Evolutionary conservation across 352 stramenopile species (phyloP), one percentile per base, ranked within the genome.

Genomic region (Phytophthora europaea): DNA sequence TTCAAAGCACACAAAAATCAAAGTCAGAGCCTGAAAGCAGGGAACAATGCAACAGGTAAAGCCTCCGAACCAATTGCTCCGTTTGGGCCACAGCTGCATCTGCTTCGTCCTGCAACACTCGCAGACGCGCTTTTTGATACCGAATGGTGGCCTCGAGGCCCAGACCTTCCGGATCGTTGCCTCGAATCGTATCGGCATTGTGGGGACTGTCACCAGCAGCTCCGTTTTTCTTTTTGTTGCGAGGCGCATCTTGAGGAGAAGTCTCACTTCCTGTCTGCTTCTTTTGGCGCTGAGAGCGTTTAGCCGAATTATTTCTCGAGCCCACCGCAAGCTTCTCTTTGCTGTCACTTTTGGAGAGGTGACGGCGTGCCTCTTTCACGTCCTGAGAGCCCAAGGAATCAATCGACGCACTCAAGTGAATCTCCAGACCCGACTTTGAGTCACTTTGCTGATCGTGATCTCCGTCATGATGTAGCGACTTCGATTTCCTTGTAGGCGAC

Each of bases 41-140:
- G 2, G 9, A 10, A 23, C 45, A 16, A 9, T 5, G 6, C 45
- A 26, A 4, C 47, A 52, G 6, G 26, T 5, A 5, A 7, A 50
- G 8, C n/a, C 5, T 18, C 8, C 80, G 7, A 68, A 92, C 83
- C 84, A 91, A 64, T 52, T 88, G 60, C 43, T 91, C 73, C 33
- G 80, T 62, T 40, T 82, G 73, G 7, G 62, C 60, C 4, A 68
- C 75, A 0, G 82, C 74, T n/a, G 60, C 52, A 16, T 93, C 87
- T 26, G 79, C 74, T 66, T 94, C 85, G 38, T 93, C 85, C 59
- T 95, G 87, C 12, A 95, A 76, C 22, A 95, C 78, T 9, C 84
- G 87, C 8, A 95, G 65, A 10, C 88, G 77, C 4, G 87, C 85
- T 72, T 94, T 94, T 58, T 95, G 88, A 58, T 92, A 93, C 22